Evolutionary conservation across 306 rosid genomes (phyloP), one percentile per base, ranked within the genome.

Genomic region (Pachyrhizus erosus): DNA sequence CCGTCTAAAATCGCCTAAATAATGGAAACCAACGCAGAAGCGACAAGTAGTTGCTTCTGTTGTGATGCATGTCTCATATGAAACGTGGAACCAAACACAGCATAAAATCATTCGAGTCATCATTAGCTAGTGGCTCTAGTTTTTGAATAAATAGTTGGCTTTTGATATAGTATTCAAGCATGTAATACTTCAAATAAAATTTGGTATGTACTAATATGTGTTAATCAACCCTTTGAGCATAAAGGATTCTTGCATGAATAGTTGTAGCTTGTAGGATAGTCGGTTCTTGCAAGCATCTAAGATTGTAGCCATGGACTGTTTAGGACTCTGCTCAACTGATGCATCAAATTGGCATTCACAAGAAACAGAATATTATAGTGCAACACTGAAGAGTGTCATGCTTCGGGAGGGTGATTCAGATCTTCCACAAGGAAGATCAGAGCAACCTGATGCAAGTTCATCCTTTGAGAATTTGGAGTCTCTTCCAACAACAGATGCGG

Each of bases 301-400:
- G 12, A 10, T 12, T 43, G 13, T 67, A 43, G 60, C 10, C 46
- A 14, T 68, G 75, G 33, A 80, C 5, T 12, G 60, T 69, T 66
- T 72, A 84, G 87, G 87, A 74, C 45, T 58, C 37, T 2, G 18
- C 26, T n/a, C 87, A 61, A 84, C 75, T 9, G 87, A 84, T 54
- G 70, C 75, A 75, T 80, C 87, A 57, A 55, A 74, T 67, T 39
- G 13, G 58, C 58, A 66, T 12, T 84, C 87, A 57, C 67, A 72
- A 70, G 90, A 86, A 29, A 20, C 88, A 51, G 88, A 80, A 82
- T 80, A 81, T 79, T 69, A 67, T 9, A 77, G 87, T 81, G 75
- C 87, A 29, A 48, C 83, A 3, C 73, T 89, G 4, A 88, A 83
- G 80, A 81, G 77, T 39, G 79, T 11, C 20, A 78, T 57, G 87